Base-by-base conservation (phyloP, 805 yeast species). In the Suhomyces sp. region DNA sequence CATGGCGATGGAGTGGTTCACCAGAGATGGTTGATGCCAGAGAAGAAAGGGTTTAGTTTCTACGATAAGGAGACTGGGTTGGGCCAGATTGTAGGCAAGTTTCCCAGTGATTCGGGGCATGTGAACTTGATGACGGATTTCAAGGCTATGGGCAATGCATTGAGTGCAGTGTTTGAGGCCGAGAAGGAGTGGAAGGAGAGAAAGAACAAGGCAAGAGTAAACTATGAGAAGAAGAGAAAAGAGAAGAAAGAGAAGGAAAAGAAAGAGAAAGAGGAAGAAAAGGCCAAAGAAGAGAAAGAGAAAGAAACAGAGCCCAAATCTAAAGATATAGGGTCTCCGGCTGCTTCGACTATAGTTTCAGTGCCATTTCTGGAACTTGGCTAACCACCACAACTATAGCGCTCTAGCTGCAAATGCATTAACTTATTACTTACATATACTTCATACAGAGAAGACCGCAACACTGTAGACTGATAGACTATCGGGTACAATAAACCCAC, bases 1-100 rank as follows among this genome's bases (percentile, higher is more conserved):
- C 89, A 90, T 4, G 97, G 97, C 13, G 97, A 92, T 67, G 97
- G 97, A 44, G 97, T 92, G 17, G 90, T 90, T 1, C 88, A 88
- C 68, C 88, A 87, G 58, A 82, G 82, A 57, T 87, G 91, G 87
- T 69, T 88, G 47, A 81, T 91, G 82, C 97, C 97, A 0, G 88
- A 87, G 58, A 71, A 71, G 42, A 78, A 79, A 56, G 96, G 93
- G 0, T 90, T 87, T 62, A 40, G 51, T 1, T 54, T 57, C n/a
- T 69, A 62, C 51, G 63, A 75, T 54, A 57, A 60, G 6, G 55
- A 56, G 4, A 63, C 71, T 1, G 70, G 72, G 1, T 56, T 54
- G 44, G 80, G 80, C 13, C 84, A 86, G 3, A 79, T 88, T 2
- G 88, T 79, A 12, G 92, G 87, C 7, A 86, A 85, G 60, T 75